Conservation (phyloP, 305 asterid genomes). For the Stenogyne calaminthoides region DNA sequence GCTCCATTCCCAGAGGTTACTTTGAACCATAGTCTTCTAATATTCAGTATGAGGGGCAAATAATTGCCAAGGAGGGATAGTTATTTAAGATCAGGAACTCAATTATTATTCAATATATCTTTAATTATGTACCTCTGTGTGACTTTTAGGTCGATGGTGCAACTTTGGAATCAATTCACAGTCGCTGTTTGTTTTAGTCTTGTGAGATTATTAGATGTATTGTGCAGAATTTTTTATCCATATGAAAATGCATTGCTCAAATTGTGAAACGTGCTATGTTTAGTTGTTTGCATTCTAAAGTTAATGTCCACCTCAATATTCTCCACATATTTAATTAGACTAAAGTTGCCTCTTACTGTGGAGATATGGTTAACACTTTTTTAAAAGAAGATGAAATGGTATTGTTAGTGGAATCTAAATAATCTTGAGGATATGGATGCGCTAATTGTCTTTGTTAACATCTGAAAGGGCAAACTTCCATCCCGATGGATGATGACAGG, state of each 20-base stretch:
- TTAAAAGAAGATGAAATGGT: constrained; percentile 23
- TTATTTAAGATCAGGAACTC: constrained; percentile 23
- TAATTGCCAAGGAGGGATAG: neutral
- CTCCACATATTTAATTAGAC: constrained; percentile 25
- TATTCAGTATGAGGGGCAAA: neutral
- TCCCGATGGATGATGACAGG: constrained; percentile 13
- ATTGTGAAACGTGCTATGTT: neutral
- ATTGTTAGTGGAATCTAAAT: constrained; percentile 33
- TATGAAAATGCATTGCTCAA: constrained; percentile 14
- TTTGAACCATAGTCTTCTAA: constrained; percentile 12
- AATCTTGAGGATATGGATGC: constrained; percentile 32
- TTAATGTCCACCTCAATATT: constrained; percentile 29
- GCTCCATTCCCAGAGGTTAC: constrained; percentile 15
- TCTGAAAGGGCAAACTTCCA: constrained; percentile 36
- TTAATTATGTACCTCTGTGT: constrained; percentile 14
- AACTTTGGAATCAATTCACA: constrained; percentile 18
- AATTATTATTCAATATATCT: constrained; percentile 20
- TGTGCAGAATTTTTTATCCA: constrained; percentile 13
- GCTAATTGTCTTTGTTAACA: constrained; percentile 18
- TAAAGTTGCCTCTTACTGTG: constrained; percentile 33
- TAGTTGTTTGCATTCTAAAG: constrained; percentile 24
- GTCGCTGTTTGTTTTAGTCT: constrained; percentile 18
- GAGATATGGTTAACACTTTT: constrained; percentile 33
- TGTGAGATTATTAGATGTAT: constrained; percentile 27
- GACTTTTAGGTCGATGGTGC: constrained; percentile 13